Evolutionary conservation across 2,329 filamentous ascomycete species (phyloP).

Genomic region (Penicillium sp.): DNA sequence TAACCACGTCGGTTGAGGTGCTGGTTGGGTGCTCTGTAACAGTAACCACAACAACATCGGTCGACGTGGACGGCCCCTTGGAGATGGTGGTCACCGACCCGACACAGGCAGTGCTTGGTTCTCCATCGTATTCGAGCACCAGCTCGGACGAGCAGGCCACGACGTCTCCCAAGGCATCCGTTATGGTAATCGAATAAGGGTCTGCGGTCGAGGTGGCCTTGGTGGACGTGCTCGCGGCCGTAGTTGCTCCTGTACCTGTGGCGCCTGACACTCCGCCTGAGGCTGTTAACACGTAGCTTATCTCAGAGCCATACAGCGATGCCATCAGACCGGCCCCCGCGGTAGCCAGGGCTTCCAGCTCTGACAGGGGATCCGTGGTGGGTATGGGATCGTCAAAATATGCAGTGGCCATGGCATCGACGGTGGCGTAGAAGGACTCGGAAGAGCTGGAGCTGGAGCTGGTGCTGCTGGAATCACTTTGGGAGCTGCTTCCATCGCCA

Average conservation of each 20-base stretch:
- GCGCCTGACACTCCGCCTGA: not conserved
- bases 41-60: not conserved
- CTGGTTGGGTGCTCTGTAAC: not conserved
- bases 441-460: too few species aligned
- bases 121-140: not conserved
- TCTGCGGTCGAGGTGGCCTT: not conserved
- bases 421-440: not conserved
- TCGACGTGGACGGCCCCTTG: not conserved
- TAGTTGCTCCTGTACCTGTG: not conserved
- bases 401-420: not conserved
- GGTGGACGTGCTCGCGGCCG: not conserved
- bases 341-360: not conserved
- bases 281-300: not conserved
- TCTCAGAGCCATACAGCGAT: not conserved
- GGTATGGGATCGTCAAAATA: not conserved
- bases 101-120: not conserved
- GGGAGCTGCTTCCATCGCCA: too few species aligned
- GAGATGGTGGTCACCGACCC: not conserved
- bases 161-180: not conserved
- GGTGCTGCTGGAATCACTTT: too few species aligned
- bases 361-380: not conserved
- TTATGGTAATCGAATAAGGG: not conserved
- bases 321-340: not conserved
- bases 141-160: not conserved
- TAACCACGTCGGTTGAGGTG: too few species aligned